These are phyloP conservation scores for Pholiota molesta DNA, from an alignment of 768 basidiomycete species.

Conservation along the genomic window DNA sequence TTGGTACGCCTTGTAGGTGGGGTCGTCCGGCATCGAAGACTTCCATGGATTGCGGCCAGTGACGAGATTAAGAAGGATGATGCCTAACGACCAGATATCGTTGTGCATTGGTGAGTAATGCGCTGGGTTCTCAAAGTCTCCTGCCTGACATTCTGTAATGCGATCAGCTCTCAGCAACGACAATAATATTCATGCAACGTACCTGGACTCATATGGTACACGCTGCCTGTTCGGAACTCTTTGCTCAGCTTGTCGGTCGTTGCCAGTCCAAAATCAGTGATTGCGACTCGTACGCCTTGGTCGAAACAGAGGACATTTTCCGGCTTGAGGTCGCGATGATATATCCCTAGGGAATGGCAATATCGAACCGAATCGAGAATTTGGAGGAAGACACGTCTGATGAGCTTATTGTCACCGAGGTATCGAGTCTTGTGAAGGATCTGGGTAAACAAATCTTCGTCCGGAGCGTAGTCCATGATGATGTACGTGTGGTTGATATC, in stretches of 20 bases:
- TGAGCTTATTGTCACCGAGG: constrained; percentile 81
- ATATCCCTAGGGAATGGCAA: constrained; percentile 90
- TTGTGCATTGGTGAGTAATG: constrained; percentile 87
- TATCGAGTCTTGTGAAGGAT: constrained; percentile 80
- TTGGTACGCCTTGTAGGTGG: constrained; percentile 88
- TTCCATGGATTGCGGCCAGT: constrained; percentile 98
- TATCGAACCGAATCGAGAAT: constrained; percentile 92
- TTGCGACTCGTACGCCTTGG: constrained; percentile 72
- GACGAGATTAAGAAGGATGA: constrained; percentile 93
- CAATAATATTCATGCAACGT: constrained; percentile 24
- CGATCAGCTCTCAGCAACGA: constrained; percentile 5
- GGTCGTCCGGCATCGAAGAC: constrained; percentile 79
- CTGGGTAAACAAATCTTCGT: constrained; percentile 92
- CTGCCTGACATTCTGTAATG: constrained; percentile 83
- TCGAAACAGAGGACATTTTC: constrained; percentile 73
- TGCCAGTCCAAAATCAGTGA: constrained; percentile 96
- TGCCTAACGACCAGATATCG: constrained; percentile 96
- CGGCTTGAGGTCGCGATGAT: constrained; percentile 86
- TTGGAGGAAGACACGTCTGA: constrained; percentile 91
- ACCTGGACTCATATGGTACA: constrained; percentile 99
- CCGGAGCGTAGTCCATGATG: constrained; percentile 90
- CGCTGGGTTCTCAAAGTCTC: constrained; percentile 58
- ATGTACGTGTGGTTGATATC: constrained; percentile 83
- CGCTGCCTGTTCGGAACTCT: constrained; percentile 94
- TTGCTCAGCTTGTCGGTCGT: constrained; percentile 84